Evolutionary conservation across 2,329 filamentous ascomycete genomes (phyloP), one percentile per base, ranked within the genome.

Genomic region (Albophoma yamanashiensis): DNA sequence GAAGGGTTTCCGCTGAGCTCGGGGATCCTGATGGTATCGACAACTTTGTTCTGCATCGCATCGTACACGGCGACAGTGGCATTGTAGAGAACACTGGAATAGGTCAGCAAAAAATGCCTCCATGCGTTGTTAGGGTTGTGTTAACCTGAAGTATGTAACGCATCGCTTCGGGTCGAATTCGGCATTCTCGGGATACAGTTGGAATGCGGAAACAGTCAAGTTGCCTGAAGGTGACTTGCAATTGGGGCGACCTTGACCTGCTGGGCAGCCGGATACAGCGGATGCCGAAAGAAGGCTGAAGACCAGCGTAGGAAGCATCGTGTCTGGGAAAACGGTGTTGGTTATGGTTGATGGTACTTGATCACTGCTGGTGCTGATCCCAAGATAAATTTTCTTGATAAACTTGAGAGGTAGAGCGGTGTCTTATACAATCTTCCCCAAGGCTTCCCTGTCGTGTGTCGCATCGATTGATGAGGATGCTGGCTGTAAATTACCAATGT

Each of bases 1-100:
- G 27, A 20, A 22, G n/a, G 31, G 5, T 43, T 40, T 9, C 67
- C 64, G 9, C 70, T 73, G 25, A 76, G 65, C 2, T 67, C 67
- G 0, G 68, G 66, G 40, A 73, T 64, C 3, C 64, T 63, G 6
- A 72, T 64, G 15, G 65, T 64, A 3, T 67, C 56, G 2, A 69
- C 62, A 1, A 70, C 62, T 12, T 67, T 59, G 27, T 67, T 66
- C 11, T 62, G 63, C 6, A 7, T 4, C 2, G 40, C 31, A 45
- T 61, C 60, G 4, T 56, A 61, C 1, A 58, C 55, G 14, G 57
- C 42, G 36, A 62, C 45, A 2, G 55, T 34, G 2, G 58, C 47
- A 4, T 60, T 58, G 40, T 60, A 62, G 6, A 62, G 34, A 17
- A 55, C 47, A 34, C 60, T 62, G 15, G 12, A 34, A 15, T 9